Base-by-base conservation (phyloP, 176 grass and related monocot species). In the Puccinellia tenuiflora region DNA sequence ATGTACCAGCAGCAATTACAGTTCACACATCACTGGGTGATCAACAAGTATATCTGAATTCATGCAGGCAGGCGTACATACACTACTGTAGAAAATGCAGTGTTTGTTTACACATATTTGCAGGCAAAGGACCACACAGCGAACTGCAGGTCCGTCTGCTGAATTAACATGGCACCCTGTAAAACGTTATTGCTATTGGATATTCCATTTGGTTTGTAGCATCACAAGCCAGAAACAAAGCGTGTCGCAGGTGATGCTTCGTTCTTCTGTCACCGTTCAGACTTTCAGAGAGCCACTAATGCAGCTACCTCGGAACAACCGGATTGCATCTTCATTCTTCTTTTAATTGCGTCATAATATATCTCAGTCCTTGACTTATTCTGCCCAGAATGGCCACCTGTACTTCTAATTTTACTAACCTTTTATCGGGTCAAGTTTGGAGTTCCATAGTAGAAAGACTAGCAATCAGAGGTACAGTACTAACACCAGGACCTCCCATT, bases 141-240 rank as follows among this genome's bases (percentile, higher is more conserved):
- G 22, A 55, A 81, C 42, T 56, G 79, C 15, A 81, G 79, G 51
- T 16, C 35, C 35, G 43, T 9, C 5, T 30, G 37, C 37, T 47
- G 68, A 61, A 61, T n/a, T 73, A 61, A 83, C 52, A 45, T 61
- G 25, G 68, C 68, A 61, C 81, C 68, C 38, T 46, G 68, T 73
- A n/a, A 46, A 61, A 61, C 35, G 73, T 48, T 48, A 57, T 62
- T 47, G 20, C 51, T 21, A 40, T 46, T 31, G 28, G 24, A 72
- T 42, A 18, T 72, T 81, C 24, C n/a, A 39, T 56, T 9, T 54
- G 15, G 31, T n/a, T 40, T 30, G 64, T 52, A 53, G 24, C 79
- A 82, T 57, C 35, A 68, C 43, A 64, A 66, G 56, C 51, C 77
- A 65, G 77, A 73, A 34, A 64, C 29, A 66, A 46, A 35, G 69